Evolutionary conservation across 192 early-diverging fungal genomes (phyloP).

Genomic region (Spinellus fusiger): DNA sequence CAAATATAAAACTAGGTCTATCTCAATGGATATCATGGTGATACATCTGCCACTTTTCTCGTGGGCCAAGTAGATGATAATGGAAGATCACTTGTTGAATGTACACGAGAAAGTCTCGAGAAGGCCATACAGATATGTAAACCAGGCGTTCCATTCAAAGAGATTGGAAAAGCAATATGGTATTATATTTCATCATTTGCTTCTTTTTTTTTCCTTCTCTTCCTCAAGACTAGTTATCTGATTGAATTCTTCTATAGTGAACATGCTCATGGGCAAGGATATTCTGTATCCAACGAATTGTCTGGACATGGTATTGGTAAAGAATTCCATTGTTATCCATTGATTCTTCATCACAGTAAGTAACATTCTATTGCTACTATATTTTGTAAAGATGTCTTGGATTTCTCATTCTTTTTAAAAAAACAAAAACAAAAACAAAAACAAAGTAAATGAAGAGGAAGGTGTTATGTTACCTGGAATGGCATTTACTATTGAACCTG

Average conservation of each 20-base stretch:
- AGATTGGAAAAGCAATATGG: slow-evolving; percentile 65
- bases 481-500: slow-evolving; percentile 88
- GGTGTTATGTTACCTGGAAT: slow-evolving; percentile 70
- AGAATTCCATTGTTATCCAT: slow-evolving; percentile 76
- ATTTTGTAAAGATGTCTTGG: background rate
- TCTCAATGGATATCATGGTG: slow-evolving; percentile 65
- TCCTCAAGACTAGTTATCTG: background rate
- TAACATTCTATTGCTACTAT: background rate
- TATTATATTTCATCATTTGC: slow-evolving; percentile 4
- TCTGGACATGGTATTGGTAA: slow-evolving; percentile 87
- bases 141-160: slow-evolving; percentile 62
- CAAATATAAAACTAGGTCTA: too few species aligned
- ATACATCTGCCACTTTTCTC: slow-evolving; percentile 62
- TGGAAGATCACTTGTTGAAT: slow-evolving; percentile 47
- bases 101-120: slow-evolving; percentile 53
- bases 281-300: slow-evolving; percentile 61
- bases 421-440: too few species aligned
- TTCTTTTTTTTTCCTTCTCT: background rate
- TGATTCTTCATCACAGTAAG: slow-evolving; percentile 69
- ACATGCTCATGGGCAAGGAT: slow-evolving; percentile 45
- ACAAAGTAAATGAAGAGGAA: slow-evolving; percentile 63
- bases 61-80: slow-evolving; percentile 56
- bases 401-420: background rate
- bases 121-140: slow-evolving; percentile 60
- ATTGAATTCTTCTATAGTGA: slow-evolving; percentile 4